Percentiles rank a stretch among this genome's conserved stretches.
These are phyloP conservation scores for Picea sitchensis DNA, from an alignment of 75 land plant genomes.

Conservation along the genomic window DNA sequence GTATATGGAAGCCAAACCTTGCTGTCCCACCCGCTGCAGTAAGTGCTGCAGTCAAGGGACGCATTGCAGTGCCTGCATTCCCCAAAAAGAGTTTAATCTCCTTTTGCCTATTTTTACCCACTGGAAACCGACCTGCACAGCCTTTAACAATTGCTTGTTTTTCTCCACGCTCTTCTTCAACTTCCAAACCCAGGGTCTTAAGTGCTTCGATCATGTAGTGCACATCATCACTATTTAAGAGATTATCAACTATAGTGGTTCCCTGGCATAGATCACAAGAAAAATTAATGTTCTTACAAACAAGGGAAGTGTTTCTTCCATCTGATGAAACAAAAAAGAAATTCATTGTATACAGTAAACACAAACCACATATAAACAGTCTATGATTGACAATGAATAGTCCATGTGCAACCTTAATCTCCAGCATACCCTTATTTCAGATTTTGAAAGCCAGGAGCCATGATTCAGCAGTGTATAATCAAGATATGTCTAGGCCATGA, in stretches of 20 bases:
- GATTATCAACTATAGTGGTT: conserved; percentile 88
- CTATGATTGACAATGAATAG: background rate
- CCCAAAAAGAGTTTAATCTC: conserved; percentile 82
- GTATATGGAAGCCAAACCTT: conserved; percentile 46
- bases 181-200: conserved; percentile 71
- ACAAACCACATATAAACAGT: background rate
- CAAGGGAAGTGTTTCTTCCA: background rate
- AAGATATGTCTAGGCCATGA: background rate
- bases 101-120: conserved; percentile 35
- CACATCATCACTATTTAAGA: conserved; percentile 90
- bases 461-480: background rate
- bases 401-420: background rate
- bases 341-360: background rate
- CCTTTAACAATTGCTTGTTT: conserved; percentile 71
- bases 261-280: conserved; percentile 53
- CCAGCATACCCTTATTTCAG: background rate
- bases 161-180: conserved; percentile 51
- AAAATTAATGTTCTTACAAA: background rate
- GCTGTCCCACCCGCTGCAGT: conserved; percentile 91
- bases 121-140: conserved; percentile 82
- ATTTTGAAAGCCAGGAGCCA: background rate
- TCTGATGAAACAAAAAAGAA: background rate
- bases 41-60: conserved; percentile 95
- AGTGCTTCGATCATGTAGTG: conserved; percentile 92
- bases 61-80: conserved; percentile 99